Evolutionary conservation across 768 basidiomycete genomes (phyloP).

Genomic region (Trichaptum fuscoviolaceum): DNA sequence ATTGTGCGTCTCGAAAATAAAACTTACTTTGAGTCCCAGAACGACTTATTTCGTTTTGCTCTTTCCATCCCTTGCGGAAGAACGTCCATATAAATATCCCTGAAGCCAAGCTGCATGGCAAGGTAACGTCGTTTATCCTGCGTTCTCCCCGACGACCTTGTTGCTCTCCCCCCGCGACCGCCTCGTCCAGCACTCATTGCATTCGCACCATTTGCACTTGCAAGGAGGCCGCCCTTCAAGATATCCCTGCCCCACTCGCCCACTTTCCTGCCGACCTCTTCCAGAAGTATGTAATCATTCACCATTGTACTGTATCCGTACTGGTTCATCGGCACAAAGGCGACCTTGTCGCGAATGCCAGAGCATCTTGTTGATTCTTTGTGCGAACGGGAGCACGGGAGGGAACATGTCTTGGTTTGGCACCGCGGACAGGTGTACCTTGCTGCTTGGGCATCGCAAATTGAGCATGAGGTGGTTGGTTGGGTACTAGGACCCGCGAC

Average conservation of each 20-base stretch:
- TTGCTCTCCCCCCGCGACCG: slow-evolving; percentile 22
- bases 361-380: slow-evolving; percentile 58
- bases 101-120: slow-evolving; percentile 58
- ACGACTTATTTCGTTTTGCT: slow-evolving; percentile 71
- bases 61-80: slow-evolving; percentile 82
- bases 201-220: slow-evolving; percentile 5
- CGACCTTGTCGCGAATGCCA: slow-evolving; percentile 67
- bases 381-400: slow-evolving; percentile 62
- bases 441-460: slow-evolving; percentile 42
- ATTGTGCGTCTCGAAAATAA: slow-evolving; percentile 7
- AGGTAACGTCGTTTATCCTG: slow-evolving; percentile 63
- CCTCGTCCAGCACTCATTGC: slow-evolving; percentile 18
- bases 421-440: slow-evolving; percentile 84
- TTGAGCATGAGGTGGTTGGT: slow-evolving; percentile 34
- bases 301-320: slow-evolving; percentile 86
- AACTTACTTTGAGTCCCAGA: slow-evolving; percentile 75
- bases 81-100: slow-evolving; percentile 70
- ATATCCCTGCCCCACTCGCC: slow-evolving; percentile 70
- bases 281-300: slow-evolving; percentile 83
- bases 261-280: slow-evolving; percentile 75
- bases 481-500: not conserved
- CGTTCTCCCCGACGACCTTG: slow-evolving; percentile 25
- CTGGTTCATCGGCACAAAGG: slow-evolving; percentile 75
- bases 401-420: slow-evolving; percentile 63
- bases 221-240: slow-evolving; percentile 44